Conservation (phyloP, 2,329 filamentous ascomycete genomes). For the Arthrobotrys conoides region DNA sequence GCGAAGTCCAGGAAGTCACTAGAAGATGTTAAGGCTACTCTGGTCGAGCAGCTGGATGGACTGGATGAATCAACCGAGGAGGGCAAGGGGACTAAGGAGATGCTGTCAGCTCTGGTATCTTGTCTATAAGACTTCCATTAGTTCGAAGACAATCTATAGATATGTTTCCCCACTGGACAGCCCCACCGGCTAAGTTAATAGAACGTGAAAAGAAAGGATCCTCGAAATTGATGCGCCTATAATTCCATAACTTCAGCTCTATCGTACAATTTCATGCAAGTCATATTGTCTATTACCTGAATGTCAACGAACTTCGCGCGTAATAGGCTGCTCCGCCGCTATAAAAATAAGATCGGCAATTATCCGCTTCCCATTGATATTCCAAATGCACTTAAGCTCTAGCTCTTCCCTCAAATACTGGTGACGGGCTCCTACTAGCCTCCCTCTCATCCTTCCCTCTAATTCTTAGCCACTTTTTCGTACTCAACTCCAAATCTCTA, state of each 20-base stretch:
- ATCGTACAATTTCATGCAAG: slow-evolving; percentile 56
- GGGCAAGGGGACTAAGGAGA: slow-evolving; percentile 73
- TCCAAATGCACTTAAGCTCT: not conserved
- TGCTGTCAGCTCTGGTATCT: slow-evolving; percentile 75
- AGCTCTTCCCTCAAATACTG: slow-evolving; percentile 30
- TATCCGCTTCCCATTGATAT: not conserved
- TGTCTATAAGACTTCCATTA: slow-evolving; percentile 67
- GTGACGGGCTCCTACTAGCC: slow-evolving; percentile 68
- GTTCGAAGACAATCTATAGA: not conserved
- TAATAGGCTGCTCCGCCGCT: slow-evolving; percentile 9
- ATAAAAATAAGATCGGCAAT: not conserved
- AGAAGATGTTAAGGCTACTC: slow-evolving; percentile 74
- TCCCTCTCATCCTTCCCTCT: slow-evolving; percentile 87
- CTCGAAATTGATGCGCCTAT: slow-evolving; percentile 42
- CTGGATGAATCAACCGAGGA: slow-evolving; percentile 72
- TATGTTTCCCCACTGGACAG: not conserved
- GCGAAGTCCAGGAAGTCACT: slow-evolving; percentile 78
- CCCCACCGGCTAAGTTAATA: slow-evolving; percentile 29
- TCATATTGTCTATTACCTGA: slow-evolving; percentile 49
- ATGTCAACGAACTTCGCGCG: slow-evolving; percentile 20
- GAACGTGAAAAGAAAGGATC: slow-evolving; percentile 14
- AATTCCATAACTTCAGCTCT: slow-evolving; percentile 46
- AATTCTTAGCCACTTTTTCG: slow-evolving; percentile 95
- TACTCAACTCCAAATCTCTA: slow-evolving; percentile 84
- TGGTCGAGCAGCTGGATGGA: slow-evolving; percentile 78